phyloP scores from a whole-genome alignment of 495 filamentous ascomycete species.

The Viridothelium virens region DNA sequence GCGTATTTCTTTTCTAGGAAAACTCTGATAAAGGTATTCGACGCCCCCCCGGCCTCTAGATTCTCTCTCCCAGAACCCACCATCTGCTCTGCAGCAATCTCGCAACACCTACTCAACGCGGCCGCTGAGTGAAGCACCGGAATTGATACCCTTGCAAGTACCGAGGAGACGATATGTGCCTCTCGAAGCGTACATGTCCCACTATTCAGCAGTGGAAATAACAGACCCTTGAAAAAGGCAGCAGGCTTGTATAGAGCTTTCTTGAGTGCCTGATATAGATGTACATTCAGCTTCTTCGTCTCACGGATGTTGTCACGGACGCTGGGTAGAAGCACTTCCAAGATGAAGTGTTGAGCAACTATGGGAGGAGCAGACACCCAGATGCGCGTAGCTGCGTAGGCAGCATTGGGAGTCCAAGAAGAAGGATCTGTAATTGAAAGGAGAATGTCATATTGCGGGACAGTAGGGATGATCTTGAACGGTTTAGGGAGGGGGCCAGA shows the following conservation, averaged over 20 bases:
- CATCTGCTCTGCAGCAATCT: conserved; percentile 83
- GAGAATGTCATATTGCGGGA: conserved; percentile 84
- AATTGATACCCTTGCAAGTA: conserved; percentile 69
- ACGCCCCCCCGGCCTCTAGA: conserved; percentile 68
- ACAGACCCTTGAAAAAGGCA: conserved; percentile 91
- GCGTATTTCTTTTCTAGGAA: conserved; percentile 97
- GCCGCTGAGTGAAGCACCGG: conserved; percentile 89
- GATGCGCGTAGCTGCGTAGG: conserved; percentile 77
- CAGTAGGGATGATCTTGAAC: conserved; percentile 89
- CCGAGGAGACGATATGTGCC: conserved; percentile 79
- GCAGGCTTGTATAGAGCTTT: conserved; percentile 92
- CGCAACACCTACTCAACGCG: conserved; percentile 81
- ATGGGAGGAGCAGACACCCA: conserved; percentile 74
- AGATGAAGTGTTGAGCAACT: conserved; percentile 72
- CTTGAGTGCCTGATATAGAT: conserved; percentile 86
- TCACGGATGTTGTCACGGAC: conserved; percentile 84
- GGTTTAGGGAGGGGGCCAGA: conserved; percentile 92
- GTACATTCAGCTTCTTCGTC: conserved; percentile 86
- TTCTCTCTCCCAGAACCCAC: conserved; percentile 39
- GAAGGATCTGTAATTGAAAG: conserved; percentile 73
- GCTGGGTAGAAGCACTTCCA: conserved; percentile 71
- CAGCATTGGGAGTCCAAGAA: conserved; percentile 79
- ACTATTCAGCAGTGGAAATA: conserved; percentile 76
- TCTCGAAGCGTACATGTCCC: conserved; percentile 81
- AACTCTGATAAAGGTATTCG: conserved; percentile 85